phyloP scores from a whole-genome alignment of 1,284 basidiomycete genomes.

The Melampsora larici-populina region DNA sequence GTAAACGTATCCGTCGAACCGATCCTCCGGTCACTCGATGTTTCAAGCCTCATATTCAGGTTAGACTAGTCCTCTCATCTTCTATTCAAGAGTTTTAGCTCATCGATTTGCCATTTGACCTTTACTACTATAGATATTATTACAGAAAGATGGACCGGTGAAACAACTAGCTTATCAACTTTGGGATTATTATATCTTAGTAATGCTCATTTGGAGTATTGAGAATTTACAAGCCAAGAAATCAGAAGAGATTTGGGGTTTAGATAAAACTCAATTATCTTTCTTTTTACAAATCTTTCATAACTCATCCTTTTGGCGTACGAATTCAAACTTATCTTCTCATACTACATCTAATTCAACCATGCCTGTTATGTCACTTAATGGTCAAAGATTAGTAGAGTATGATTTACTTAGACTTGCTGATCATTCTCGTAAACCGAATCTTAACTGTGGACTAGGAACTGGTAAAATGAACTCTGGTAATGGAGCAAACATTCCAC shows the following conservation, averaged over 20 bases:
- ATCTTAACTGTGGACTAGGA: background rate
- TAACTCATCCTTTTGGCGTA: conserved; percentile 1
- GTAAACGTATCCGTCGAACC: conserved; percentile 19
- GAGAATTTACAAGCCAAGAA: background rate
- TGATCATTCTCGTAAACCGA: background rate
- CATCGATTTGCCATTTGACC: background rate
- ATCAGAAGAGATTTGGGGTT: conserved; percentile 25
- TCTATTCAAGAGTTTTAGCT: background rate
- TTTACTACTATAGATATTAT: conserved; percentile 2
- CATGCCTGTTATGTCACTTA: background rate
- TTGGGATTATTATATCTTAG: conserved; percentile 37
- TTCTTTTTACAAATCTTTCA: conserved; percentile 28
- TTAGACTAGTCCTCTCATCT: conserved; percentile 3
- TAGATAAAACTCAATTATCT: conserved; percentile 15
- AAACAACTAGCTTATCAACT: conserved; percentile 28
- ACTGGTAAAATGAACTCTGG: background rate
- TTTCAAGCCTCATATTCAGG: conserved; percentile 27
- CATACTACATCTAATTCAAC: background rate
- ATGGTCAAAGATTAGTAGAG: background rate
- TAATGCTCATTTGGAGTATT: conserved; percentile 33
- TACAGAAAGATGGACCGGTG: conserved; percentile 13
- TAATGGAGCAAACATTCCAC: background rate
- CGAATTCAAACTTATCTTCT: background rate
- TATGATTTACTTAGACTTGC: background rate
- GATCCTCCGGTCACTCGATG: conserved; percentile 23